Conservation (phyloP, 2,329 filamentous ascomycete species). For the Leptodontidium sp. region DNA sequence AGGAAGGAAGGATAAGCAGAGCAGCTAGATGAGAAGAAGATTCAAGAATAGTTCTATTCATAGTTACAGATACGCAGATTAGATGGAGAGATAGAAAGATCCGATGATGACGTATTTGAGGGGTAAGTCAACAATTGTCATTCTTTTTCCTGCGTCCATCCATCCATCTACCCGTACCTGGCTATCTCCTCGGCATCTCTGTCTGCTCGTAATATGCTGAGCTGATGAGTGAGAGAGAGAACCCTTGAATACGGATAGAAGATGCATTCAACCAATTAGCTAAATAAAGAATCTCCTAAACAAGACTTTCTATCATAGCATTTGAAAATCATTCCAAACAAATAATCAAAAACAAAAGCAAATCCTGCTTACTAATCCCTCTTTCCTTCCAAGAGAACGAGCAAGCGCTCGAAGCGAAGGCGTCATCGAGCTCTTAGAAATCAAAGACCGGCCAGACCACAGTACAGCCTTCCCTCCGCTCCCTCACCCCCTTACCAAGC, state of each 20-base stretch:
- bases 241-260: no score
- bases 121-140: no score
- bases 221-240: no score
- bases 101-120: no score
- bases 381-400: neutral
- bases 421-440: slow-evolving; percentile 18
- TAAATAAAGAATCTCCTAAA: no score
- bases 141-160: no score
- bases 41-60: neutral
- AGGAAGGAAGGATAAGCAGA: no score
- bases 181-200: no score
- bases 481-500: slow-evolving; percentile 14
- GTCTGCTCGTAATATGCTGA: no score
- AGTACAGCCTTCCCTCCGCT: neutral
- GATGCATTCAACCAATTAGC: no score
- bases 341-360: neutral
- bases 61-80: neutral
- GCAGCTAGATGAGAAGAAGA: no score
- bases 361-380: slow-evolving; percentile 10
- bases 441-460: slow-evolving; percentile 10
- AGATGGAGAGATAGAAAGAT: neutral
- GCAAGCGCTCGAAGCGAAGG: neutral
- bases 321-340: slow-evolving; percentile 2
- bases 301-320: neutral
- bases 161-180: no score